A percentile compares a stretch with the other conserved stretches of the same genome.
These are phyloP conservation scores for Fusarium neocosmosporiellum DNA, from an alignment of 2,329 filamentous ascomycete species.

Conservation along the genomic window DNA sequence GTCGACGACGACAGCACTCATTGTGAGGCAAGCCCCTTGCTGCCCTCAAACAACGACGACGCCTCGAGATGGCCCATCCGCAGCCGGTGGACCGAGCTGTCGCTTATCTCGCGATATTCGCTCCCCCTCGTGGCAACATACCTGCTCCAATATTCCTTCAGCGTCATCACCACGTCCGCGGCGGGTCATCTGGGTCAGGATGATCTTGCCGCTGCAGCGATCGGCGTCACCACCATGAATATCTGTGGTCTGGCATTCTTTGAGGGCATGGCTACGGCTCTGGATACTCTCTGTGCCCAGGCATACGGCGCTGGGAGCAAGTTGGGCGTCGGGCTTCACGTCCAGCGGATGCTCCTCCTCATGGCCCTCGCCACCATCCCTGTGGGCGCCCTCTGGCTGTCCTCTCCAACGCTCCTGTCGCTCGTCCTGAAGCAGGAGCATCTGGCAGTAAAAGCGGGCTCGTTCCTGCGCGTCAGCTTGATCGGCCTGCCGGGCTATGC, in stretches of 20 bases:
- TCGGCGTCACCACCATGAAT: constrained; percentile 65
- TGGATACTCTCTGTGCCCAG: constrained; percentile 42
- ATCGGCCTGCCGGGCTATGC: constrained; percentile 64
- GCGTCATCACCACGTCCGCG: constrained; percentile 61
- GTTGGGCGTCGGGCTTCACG: constrained; percentile 61
- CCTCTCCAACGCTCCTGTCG: constrained; percentile 58
- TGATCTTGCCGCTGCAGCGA: constrained; percentile 62
- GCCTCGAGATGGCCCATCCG: neutral
- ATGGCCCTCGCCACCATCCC: constrained; percentile 60
- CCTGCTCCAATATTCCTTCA: constrained; percentile 64
- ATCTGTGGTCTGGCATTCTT: constrained; percentile 62
- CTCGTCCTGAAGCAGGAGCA: constrained; percentile 59
- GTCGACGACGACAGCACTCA: neutral
- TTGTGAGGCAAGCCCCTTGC: constrained; percentile 29
- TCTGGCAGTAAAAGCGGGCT: constrained; percentile 60
- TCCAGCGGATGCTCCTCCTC: constrained; percentile 63
- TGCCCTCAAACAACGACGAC: constrained; percentile 2
- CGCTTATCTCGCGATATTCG: constrained; percentile 44
- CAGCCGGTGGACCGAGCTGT: constrained; percentile 26
- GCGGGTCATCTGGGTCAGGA: constrained; percentile 64
- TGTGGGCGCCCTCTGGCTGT: constrained; percentile 61
- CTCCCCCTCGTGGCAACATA: constrained; percentile 64
- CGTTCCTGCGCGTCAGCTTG: constrained; percentile 60
- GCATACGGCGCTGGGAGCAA: constrained; percentile 53
- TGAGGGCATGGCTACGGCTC: constrained; percentile 43